Base-by-base conservation (phyloP, 371 early-diverging fungal species). In the Capillidium heterosporum region DNA sequence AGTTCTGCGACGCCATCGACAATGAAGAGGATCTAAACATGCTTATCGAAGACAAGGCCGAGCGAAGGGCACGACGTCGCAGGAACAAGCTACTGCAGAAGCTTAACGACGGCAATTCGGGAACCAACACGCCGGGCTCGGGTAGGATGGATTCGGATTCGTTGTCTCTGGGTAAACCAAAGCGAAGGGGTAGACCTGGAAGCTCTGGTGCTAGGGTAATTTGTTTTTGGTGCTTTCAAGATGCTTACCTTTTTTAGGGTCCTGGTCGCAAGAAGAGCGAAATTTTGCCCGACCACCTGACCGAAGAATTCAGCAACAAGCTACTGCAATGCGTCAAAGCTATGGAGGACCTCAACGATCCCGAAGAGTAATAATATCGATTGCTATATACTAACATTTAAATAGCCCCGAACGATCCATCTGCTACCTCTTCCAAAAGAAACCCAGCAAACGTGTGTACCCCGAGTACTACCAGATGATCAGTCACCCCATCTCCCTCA, bases 391-490 rank as follows among this genome's bases (percentile, higher is more conserved):
- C 44, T 35, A 40, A 55, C 26, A 24, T 57, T 23, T 61, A 19
- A 7, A 8, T 32, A 53, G 70, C 17, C 61, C 62, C 5, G 62
- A 66, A 31, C 75, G 84, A n/a, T 71, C 67, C 50, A 72, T 81
- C 44, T 67, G 75, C 54, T 75, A 75, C 27, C 61, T 88, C 35
- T 91, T 89, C 61, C 61, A 78, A 66, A 82, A 82, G 47, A 63
- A 89, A 35, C 87, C 87, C 10, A 77, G 76, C 65, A 77, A 75
- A 59, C 69, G 72, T 49, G 75, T 78, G 40, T 90, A 89, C 59
- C 90, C 94, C 0, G 73, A 82, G 48, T 91, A 91, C 64, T 91
- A 91, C 65, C 66, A 74, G 52, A 70, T 86, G 63, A 94, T 94
- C 63, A 69, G 73, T 44, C 71, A 73, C n/a, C 94, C 92, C 4